Percentiles rank a stretch among this genome's conserved stretches.
Conservation (phyloP, 2,329 filamentous ascomycete genomes). For the Sarocladium kiliense region DNA sequence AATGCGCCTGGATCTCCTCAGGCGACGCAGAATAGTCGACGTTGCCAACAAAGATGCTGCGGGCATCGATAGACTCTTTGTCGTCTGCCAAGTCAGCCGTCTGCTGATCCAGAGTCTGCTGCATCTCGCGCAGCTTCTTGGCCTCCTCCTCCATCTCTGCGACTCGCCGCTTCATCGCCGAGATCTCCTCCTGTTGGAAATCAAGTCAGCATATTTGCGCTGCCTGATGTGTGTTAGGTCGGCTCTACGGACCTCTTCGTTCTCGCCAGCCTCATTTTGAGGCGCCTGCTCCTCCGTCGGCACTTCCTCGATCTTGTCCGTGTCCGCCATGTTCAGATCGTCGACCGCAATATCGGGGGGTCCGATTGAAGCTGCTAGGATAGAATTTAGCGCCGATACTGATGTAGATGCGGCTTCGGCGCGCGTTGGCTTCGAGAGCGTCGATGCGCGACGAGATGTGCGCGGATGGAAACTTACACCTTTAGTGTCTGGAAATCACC, state of each 20-base stretch:
- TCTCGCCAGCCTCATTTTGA: constrained; percentile 19
- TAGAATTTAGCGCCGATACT: no score
- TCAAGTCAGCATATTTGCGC: constrained; percentile 19
- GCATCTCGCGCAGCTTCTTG: constrained; percentile 81
- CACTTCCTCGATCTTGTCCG: constrained; percentile 25
- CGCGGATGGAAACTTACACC: not conserved
- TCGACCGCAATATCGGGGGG: not conserved
- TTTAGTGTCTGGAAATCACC: not conserved
- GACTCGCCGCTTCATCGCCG: constrained; percentile 79
- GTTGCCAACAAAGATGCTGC: constrained; percentile 97
- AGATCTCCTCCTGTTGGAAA: constrained; percentile 63
- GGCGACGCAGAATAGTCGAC: constrained; percentile 96
- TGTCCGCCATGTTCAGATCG: constrained; percentile 23
- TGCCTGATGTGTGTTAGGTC: constrained; percentile 19
- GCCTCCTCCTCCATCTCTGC: constrained; percentile 90
- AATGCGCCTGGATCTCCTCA: constrained; percentile 94
- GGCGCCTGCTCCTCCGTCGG: constrained; percentile 23
- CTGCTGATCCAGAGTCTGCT: constrained; percentile 78
- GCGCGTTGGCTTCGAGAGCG: not conserved
- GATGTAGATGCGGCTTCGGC: not conserved
- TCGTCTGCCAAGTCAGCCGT: constrained; percentile 80
- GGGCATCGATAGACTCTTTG: constrained; percentile 90
- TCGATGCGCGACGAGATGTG: not conserved
- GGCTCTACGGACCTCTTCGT: constrained; percentile 24
- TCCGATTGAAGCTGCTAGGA: not conserved